phyloP scores from a whole-genome alignment of 495 filamentous ascomycete genomes.

The Aspergillus avenaceus region DNA sequence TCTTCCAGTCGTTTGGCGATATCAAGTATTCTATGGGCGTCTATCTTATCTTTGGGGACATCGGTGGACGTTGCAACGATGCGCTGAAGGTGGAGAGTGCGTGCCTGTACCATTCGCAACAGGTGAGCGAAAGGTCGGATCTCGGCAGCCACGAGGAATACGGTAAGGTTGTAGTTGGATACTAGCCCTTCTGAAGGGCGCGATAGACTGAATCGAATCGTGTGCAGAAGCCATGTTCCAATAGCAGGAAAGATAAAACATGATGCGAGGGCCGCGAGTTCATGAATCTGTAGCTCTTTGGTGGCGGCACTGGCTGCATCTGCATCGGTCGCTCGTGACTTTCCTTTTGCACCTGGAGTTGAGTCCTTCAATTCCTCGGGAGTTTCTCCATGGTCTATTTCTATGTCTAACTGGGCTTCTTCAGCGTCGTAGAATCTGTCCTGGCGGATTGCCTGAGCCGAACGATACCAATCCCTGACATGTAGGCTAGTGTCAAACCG shows the following conservation, averaged over 20 bases:
- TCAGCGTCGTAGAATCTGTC: constrained; percentile 44
- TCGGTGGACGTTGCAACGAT: constrained; percentile 53
- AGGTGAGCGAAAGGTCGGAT: constrained; percentile 75
- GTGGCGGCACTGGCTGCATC: constrained; percentile 37
- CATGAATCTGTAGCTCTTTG: constrained; percentile 68
- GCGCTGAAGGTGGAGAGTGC: constrained; percentile 80
- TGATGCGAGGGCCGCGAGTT: constrained; percentile 64
- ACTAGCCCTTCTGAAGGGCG: constrained; percentile 81
- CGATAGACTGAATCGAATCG: constrained; percentile 69
- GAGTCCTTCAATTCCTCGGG: constrained; percentile 28
- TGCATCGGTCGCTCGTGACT: constrained; percentile 7
- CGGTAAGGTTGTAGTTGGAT: constrained; percentile 88
- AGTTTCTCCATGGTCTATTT: constrained; percentile 40
- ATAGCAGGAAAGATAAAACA: constrained; percentile 79
- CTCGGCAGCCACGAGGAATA: constrained; percentile 87
- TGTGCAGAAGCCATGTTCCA: constrained; percentile 75
- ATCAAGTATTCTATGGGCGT: constrained; percentile 47
- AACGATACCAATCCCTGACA: constrained; percentile 81
- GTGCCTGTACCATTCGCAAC: constrained; percentile 70
- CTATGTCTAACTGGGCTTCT: constrained; percentile 18
- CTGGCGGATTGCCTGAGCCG: constrained; percentile 61
- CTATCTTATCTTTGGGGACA: constrained; percentile 30
- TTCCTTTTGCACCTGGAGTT: not conserved
- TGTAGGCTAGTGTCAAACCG: constrained; percentile 2
- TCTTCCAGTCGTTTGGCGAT: constrained; percentile 63